phyloP scores from a whole-genome alignment of 2,329 filamentous ascomycete species.

The Blastomyces percursus region DNA sequence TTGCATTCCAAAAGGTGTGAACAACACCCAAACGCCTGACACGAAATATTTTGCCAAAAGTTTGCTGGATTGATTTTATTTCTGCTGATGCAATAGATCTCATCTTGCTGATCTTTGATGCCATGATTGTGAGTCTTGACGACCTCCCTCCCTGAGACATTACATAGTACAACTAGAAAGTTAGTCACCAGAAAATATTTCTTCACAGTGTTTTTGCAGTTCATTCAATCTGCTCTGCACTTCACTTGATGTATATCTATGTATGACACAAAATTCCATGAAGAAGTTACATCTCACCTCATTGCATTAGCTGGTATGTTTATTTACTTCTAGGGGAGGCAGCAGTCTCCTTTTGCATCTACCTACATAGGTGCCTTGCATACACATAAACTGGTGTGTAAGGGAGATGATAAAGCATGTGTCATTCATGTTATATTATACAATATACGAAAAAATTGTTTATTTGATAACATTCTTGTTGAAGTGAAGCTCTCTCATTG shows the following conservation, averaged over 20 bases:
- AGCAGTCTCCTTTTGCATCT: no score
- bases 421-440: background rate
- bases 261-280: background rate
- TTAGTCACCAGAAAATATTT: no score
- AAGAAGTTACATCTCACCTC: no score
- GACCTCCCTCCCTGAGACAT: no score
- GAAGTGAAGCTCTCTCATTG: background rate
- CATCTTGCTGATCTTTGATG: background rate
- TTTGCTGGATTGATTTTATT: no score
- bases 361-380: no score
- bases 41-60: background rate
- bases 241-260: background rate
- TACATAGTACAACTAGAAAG: no score
- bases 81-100: background rate
- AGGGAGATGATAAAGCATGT: background rate
- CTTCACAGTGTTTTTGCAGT: background rate
- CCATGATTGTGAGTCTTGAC: background rate
- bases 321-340: no score
- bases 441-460: background rate
- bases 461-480: background rate
- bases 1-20: background rate
- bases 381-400: no score
- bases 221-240: background rate
- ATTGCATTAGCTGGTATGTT: no score
- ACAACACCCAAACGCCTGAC: background rate